Conservation (phyloP, 495 filamentous ascomycete species). For the Usnea hakonensis region DNA sequence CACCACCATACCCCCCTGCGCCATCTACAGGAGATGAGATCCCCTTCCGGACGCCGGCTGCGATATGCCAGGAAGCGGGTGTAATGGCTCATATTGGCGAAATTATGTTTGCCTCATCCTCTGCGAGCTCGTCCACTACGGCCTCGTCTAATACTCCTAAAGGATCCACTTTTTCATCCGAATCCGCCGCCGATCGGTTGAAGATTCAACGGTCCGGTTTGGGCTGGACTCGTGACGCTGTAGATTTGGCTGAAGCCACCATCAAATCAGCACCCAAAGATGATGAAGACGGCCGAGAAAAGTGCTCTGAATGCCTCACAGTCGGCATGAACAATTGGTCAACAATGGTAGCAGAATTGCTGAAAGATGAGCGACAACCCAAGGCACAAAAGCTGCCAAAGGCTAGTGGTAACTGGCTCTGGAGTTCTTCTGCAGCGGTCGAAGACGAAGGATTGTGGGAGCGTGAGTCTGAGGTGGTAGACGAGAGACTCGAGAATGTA, state of each 20-base stretch:
- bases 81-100: conserved; percentile 89
- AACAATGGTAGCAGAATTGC: conserved; percentile 56
- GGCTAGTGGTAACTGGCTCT: conserved; percentile 41
- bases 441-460: conserved; percentile 20
- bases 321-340: conserved; percentile 69
- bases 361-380: conserved; percentile 43
- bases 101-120: conserved; percentile 68
- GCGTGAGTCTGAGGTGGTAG: conserved; percentile 16
- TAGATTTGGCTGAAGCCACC: conserved; percentile 53
- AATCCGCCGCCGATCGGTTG: conserved; percentile 11
- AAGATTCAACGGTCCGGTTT: conserved; percentile 55
- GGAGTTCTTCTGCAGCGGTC: conserved; percentile 27
- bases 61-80: conserved; percentile 74
- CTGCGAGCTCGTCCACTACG: conserved; percentile 11
- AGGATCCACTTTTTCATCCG: conserved; percentile 15
- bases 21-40: conserved; percentile 58
- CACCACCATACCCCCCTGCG: conserved; percentile 55
- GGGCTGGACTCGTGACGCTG: conserved; percentile 77
- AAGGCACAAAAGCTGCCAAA: conserved; percentile 28
- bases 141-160: background rate
- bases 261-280: conserved; percentile 26
- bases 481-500: conserved; percentile 17
- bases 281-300: conserved; percentile 39
- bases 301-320: conserved; percentile 64
- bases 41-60: conserved; percentile 49